Percentiles rank a stretch among this genome's conserved stretches.
Evolutionary conservation across 139 green algal genomes (phyloP).

Genomic region (Edaphochlamys debaryana): DNA sequence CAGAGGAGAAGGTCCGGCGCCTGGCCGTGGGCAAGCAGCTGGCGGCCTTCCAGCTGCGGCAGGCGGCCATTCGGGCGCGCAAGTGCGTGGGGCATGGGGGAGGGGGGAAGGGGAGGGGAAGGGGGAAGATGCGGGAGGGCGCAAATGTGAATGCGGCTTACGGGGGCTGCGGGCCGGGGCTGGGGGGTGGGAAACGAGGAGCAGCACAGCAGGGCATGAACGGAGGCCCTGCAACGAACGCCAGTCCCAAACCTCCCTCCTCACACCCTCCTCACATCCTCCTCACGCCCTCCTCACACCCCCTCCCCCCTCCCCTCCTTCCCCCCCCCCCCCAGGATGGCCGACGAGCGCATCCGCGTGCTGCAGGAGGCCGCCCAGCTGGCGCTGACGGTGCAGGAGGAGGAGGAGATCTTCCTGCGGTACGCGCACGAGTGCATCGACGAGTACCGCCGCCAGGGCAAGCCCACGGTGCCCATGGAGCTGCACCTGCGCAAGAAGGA

Average conservation of each 20-base stretch:
- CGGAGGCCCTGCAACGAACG: too few species aligned
- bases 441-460: slow-evolving; percentile 66
- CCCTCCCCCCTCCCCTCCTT: too few species aligned
- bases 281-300: too few species aligned
- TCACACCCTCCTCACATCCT: too few species aligned
- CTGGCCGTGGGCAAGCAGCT: slow-evolving; percentile 48
- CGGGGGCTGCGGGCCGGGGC: too few species aligned
- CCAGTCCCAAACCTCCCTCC: too few species aligned
- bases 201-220: too few species aligned
- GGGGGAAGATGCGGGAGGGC: too few species aligned
- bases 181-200: too few species aligned
- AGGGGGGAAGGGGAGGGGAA: too few species aligned
- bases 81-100: neutral
- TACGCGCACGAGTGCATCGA: slow-evolving; percentile 70
- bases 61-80: slow-evolving; percentile 57
- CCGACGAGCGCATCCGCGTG: slow-evolving; percentile 64
- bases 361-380: slow-evolving; percentile 60
- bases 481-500: slow-evolving; percentile 53
- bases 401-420: slow-evolving; percentile 58
- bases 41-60: slow-evolving; percentile 61
- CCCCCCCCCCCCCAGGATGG: slow-evolving; percentile 25
- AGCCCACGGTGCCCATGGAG: slow-evolving; percentile 67
- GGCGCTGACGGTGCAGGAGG: slow-evolving; percentile 45
- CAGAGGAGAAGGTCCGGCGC: slow-evolving; percentile 14
- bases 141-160: too few species aligned